A percentile compares a stretch with the other conserved stretches of the same genome.
phyloP scores from a whole-genome alignment of 768 basidiomycete species.

The Hirschioporus abietinus region DNA sequence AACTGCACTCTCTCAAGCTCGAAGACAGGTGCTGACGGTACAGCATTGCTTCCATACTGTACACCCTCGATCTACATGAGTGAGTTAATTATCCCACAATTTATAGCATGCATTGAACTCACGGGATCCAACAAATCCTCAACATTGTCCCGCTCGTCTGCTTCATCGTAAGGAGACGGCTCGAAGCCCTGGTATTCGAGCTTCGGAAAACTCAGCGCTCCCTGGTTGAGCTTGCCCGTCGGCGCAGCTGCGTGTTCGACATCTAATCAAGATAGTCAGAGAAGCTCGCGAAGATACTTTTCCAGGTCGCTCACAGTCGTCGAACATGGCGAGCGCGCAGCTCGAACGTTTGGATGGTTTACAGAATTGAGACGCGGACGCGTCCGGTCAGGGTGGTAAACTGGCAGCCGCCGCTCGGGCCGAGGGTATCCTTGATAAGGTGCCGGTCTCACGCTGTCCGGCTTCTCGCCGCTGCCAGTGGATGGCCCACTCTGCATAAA shows the following conservation, averaged over 20 bases:
- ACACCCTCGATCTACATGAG: constrained; percentile 28
- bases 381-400: neutral
- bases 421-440: neutral
- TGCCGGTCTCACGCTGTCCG: neutral
- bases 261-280: constrained; percentile 41
- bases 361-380: constrained; percentile 1
- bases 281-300: constrained; percentile 3
- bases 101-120: neutral
- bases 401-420: neutral
- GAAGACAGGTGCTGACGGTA: constrained; percentile 55
- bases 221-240: constrained; percentile 29
- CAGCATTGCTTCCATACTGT: constrained; percentile 23
- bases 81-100: neutral
- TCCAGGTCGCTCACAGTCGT: constrained; percentile 31
- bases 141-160: constrained; percentile 41
- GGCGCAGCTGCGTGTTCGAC: constrained; percentile 77
- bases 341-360: neutral
- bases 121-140: constrained; percentile 30
- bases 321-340: constrained; percentile 26
- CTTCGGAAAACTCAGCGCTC: constrained; percentile 41
- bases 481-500: neutral
- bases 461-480: neutral
- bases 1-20: constrained; percentile 88
- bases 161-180: constrained; percentile 52
- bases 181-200: constrained; percentile 90